phyloP scores from a whole-genome alignment of 306 rosid genomes.

The Vicia villosa region DNA sequence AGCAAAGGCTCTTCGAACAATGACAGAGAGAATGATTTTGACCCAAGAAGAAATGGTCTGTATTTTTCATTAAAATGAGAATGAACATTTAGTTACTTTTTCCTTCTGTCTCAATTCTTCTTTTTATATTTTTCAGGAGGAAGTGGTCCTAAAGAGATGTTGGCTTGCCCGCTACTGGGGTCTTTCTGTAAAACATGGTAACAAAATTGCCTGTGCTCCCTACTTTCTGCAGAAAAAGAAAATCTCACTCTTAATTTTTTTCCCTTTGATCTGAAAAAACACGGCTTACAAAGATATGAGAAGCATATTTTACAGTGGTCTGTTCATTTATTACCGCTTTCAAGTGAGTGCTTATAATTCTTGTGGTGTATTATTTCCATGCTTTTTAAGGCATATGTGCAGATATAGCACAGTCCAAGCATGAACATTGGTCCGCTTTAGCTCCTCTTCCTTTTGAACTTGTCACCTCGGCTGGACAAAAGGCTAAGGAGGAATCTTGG shows the following conservation, averaged over 20 bases:
- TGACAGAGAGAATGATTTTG: slow-evolving; percentile 97
- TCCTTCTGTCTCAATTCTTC: slow-evolving; percentile 27
- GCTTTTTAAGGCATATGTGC: slow-evolving; percentile 76
- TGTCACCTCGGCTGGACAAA: slow-evolving; percentile 93
- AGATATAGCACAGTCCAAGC: slow-evolving; percentile 76
- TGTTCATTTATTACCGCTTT: slow-evolving; percentile 21
- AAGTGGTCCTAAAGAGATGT: slow-evolving; percentile 96
- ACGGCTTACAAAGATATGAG: slow-evolving; percentile 22
- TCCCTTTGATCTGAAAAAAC: slow-evolving; percentile 26
- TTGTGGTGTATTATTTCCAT: slow-evolving; percentile 37
- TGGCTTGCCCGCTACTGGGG: slow-evolving; percentile 99
- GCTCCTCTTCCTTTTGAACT: slow-evolving; percentile 97
- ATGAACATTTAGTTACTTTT: slow-evolving; percentile 25
- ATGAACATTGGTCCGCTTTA: slow-evolving; percentile 90
- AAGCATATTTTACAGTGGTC: slow-evolving; percentile 2
- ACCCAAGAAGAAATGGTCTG: slow-evolving; percentile 99
- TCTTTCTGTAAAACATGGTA: slow-evolving; percentile 89
- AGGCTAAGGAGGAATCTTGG: slow-evolving; percentile 95
- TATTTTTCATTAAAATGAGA: slow-evolving; percentile 32
- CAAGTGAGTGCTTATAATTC: slow-evolving; percentile 32
- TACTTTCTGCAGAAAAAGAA: slow-evolving; percentile 36
- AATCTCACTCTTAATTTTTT: slow-evolving; percentile 18
- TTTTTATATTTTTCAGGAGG: slow-evolving; percentile 63
- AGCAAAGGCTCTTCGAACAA: slow-evolving; percentile 81
- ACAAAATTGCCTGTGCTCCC: slow-evolving; percentile 32